Percentiles rank a stretch among this genome's conserved stretches.
Conservation (phyloP, 495 filamentous ascomycete genomes). For the Thozetella sp. region DNA sequence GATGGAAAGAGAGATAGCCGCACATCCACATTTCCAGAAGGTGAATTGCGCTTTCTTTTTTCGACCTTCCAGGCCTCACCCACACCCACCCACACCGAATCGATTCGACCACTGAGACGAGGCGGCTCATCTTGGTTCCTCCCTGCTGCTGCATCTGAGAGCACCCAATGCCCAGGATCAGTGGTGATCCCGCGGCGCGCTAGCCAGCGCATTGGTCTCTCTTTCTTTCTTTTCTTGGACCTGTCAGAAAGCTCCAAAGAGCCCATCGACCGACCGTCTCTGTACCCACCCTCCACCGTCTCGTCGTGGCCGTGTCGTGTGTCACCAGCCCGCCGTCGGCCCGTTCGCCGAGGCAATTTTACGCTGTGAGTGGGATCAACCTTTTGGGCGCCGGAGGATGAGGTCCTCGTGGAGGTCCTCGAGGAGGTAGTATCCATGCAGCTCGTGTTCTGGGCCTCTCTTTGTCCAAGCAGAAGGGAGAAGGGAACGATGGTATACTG, state of each 20-base stretch:
- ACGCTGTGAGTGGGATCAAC: too few species aligned
- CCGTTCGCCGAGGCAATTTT: too few species aligned
- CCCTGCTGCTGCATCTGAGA: not conserved
- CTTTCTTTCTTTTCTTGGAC: slow-evolving; percentile 2
- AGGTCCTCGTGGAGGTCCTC: too few species aligned
- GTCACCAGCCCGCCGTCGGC: too few species aligned
- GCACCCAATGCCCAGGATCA: not conserved
- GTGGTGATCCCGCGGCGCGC: not conserved
- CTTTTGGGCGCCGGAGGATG: too few species aligned
- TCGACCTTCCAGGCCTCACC: not conserved
- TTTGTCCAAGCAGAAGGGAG: too few species aligned
- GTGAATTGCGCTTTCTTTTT: not conserved
- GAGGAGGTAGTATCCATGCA: too few species aligned
- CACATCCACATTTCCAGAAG: not conserved
- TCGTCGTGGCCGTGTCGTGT: too few species aligned
- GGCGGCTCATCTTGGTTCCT: not conserved
- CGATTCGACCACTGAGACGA: not conserved
- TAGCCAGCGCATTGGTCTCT: slow-evolving; percentile 1
- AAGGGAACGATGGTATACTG: too few species aligned
- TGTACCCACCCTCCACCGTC: too few species aligned
- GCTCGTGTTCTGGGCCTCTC: too few species aligned
- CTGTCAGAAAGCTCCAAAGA: not conserved
- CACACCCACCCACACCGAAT: slow-evolving; percentile 1
- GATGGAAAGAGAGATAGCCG: not conserved
- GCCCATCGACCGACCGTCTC: not conserved